Evolutionary conservation across 164 flowering plant species (phyloP).

Genomic region (Sedum album): DNA sequence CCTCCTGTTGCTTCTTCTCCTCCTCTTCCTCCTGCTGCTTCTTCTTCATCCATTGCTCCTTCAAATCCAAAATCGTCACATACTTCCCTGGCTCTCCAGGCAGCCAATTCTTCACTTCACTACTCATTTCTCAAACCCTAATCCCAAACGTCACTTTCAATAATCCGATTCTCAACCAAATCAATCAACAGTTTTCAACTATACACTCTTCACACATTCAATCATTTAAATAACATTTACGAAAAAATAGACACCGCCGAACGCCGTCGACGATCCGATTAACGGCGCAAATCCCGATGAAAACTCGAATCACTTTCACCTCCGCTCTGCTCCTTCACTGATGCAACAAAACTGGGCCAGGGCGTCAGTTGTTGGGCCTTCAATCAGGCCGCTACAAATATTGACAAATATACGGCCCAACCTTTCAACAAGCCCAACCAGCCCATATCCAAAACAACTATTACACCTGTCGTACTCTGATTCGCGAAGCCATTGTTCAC

Average conservation of each 20-base stretch:
- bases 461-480: no score
- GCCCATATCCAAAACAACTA: no score
- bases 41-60: background rate
- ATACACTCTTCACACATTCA: background rate
- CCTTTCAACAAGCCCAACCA: no score
- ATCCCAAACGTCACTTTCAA: background rate
- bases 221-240: background rate
- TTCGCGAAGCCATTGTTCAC: no score
- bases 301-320: background rate
- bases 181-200: no score
- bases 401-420: no score
- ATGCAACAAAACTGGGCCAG: background rate
- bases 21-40: background rate
- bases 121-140: background rate
- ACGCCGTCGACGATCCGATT: background rate
- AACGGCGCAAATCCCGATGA: background rate
- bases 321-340: no score
- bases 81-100: background rate
- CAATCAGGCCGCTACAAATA: no score
- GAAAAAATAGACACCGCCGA: background rate
- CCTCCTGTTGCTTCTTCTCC: background rate
- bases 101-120: background rate
- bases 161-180: background rate
- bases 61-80: conserved; percentile 1
- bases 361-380: no score